Conservation (phyloP, 805 yeast genomes). For the Metschnikowia bowlesiae region DNA sequence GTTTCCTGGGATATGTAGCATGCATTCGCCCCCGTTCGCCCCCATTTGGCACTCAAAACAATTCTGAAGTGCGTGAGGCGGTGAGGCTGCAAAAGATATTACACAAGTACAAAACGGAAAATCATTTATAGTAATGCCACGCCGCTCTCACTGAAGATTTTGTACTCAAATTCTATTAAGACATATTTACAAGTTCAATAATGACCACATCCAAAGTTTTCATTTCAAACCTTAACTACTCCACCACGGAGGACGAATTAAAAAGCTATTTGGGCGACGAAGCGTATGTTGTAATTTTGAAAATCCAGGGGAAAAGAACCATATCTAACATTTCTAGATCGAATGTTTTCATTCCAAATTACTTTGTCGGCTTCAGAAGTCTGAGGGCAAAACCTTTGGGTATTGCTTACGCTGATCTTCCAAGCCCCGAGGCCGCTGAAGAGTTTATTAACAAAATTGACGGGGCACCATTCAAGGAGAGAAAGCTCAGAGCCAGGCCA, state of each 20-base stretch:
- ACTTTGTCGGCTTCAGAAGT: slow-evolving; percentile 44
- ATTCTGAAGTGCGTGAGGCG: slow-evolving; percentile 1
- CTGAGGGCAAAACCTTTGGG: slow-evolving; percentile 50
- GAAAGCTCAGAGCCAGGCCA: slow-evolving; percentile 36
- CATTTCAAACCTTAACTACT: slow-evolving; percentile 50
- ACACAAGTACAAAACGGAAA: slow-evolving; percentile 7
- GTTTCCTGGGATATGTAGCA: background rate
- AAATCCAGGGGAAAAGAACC: background rate
- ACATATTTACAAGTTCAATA: background rate
- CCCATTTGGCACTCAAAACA: background rate
- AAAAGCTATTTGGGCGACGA: slow-evolving; percentile 39
- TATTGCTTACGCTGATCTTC: slow-evolving; percentile 41
- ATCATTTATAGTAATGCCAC: slow-evolving; percentile 7
- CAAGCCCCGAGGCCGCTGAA: slow-evolving; percentile 25
- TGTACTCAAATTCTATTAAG: background rate
- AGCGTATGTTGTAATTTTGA: slow-evolving; percentile 30
- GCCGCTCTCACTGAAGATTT: background rate
- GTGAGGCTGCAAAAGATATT: slow-evolving; percentile 6
- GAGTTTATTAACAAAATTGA: slow-evolving; percentile 24
- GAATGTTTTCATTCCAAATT: slow-evolving; percentile 51
- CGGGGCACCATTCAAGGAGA: slow-evolving; percentile 28
- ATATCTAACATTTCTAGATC: slow-evolving; percentile 8
- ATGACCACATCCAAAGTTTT: slow-evolving; percentile 29
- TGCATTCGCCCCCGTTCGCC: background rate
- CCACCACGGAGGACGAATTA: slow-evolving; percentile 52